Conservation (phyloP, 768 basidiomycete genomes). For the Russula vinacea region DNA sequence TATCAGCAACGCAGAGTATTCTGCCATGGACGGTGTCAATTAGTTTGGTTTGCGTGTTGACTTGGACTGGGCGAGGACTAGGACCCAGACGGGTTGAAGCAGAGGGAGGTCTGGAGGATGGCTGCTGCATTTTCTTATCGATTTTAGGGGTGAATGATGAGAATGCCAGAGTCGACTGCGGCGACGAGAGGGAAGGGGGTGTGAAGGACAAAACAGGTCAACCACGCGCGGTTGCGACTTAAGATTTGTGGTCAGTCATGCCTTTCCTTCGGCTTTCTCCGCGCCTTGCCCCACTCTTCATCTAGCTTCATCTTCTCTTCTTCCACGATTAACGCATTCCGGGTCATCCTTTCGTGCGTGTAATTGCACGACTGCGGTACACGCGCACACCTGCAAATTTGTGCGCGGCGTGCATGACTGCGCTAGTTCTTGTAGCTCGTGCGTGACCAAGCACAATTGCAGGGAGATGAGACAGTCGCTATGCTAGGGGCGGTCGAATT, state of each 20-base stretch:
- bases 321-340: too few relatives aligned
- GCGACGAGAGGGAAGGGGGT: conserved; percentile 1
- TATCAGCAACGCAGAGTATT: conserved; percentile 93
- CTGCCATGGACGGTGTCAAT: conserved; percentile 79
- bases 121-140: conserved; percentile 44
- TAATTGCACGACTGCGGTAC: neutral
- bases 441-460: neutral
- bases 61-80: conserved; percentile 53
- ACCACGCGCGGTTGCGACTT: neutral
- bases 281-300: neutral
- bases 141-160: neutral
- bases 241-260: neutral
- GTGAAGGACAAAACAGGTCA: neutral
- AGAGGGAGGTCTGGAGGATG: conserved; percentile 55
- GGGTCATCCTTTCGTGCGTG: neutral
- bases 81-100: conserved; percentile 56
- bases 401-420: too few relatives aligned
- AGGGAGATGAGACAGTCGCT: neutral
- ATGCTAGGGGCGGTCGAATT: neutral
- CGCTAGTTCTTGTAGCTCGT: neutral
- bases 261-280: conserved; percentile 6
- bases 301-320: too few relatives aligned
- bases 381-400: too few relatives aligned
- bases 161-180: neutral
- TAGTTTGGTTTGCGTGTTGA: conserved; percentile 76